phyloP scores from a whole-genome alignment of 306 rosid genomes.

The Chamaecrista fasciculata region DNA sequence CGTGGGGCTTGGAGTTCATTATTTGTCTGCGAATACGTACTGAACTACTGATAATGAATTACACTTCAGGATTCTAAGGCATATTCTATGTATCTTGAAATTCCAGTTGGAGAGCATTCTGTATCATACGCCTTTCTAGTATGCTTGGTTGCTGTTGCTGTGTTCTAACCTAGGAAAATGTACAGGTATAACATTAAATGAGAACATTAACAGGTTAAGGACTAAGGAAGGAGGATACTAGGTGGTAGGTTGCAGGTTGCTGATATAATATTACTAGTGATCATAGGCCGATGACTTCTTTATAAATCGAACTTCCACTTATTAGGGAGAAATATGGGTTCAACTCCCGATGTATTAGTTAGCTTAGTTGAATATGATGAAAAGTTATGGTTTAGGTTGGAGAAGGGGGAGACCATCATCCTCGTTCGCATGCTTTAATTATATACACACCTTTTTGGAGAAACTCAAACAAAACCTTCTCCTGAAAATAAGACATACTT shows the following conservation, averaged over 20 bases:
- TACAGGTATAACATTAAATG: not conserved
- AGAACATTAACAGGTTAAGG: not conserved
- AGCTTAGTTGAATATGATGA: slow-evolving; percentile 16
- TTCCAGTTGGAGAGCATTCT: not conserved
- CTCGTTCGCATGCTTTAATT: not conserved
- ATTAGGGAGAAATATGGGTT: not conserved
- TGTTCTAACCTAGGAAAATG: not conserved
- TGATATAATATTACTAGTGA: slow-evolving; percentile 6
- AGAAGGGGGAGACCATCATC: not conserved
- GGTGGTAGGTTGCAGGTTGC: slow-evolving; percentile 21
- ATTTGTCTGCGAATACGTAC: not conserved
- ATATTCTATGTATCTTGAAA: slow-evolving; percentile 1
- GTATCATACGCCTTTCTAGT: not conserved
- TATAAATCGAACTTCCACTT: not conserved
- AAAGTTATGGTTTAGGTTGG: not conserved
- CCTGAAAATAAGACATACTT: not conserved
- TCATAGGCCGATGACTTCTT: not conserved
- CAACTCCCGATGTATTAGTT: slow-evolving; percentile 18
- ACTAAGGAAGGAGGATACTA: not conserved
- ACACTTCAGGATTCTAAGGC: not conserved
- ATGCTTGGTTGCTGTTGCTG: not conserved
- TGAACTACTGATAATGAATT: not conserved
- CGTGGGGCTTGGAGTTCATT: not conserved
- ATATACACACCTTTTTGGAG: not conserved
- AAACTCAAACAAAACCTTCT: not conserved